phyloP scores from a whole-genome alignment of 2,329 filamentous ascomycete genomes.

The Cladosporium halotolerans region DNA sequence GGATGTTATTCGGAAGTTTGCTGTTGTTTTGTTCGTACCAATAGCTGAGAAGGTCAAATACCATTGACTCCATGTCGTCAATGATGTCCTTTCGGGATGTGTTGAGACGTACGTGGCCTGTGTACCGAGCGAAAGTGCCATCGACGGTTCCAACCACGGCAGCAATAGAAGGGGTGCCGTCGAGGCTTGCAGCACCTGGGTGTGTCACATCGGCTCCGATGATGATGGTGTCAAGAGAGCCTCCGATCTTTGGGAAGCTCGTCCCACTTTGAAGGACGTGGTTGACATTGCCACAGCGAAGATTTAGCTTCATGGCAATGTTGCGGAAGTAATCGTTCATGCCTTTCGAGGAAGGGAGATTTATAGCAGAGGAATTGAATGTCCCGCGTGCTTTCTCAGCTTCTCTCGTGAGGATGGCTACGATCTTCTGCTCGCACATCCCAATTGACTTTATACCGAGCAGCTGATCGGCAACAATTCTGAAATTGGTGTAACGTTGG shows the following conservation, averaged over 20 bases:
- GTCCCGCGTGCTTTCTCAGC: no score
- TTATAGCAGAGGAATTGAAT: no score
- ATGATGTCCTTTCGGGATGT: slow-evolving; percentile 19
- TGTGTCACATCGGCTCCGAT: slow-evolving; percentile 41
- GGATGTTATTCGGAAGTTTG: slow-evolving; percentile 16
- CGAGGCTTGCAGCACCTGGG: slow-evolving; percentile 22
- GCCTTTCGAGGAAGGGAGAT: background rate
- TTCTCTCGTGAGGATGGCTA: background rate
- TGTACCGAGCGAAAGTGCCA: slow-evolving; percentile 23
- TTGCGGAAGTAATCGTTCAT: slow-evolving; percentile 11
- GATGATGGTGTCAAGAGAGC: slow-evolving; percentile 22
- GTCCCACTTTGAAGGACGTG: background rate
- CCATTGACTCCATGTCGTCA: slow-evolving; percentile 17
- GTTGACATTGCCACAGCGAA: slow-evolving; percentile 13
- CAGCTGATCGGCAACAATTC: slow-evolving; percentile 9
- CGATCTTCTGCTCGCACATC: slow-evolving; percentile 8
- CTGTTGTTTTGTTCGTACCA: slow-evolving; percentile 12
- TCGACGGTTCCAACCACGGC: slow-evolving; percentile 15
- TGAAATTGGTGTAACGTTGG: slow-evolving; percentile 8
- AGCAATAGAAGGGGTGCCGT: slow-evolving; percentile 7
- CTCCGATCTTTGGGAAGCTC: background rate
- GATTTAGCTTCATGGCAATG: slow-evolving; percentile 16
- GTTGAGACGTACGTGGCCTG: slow-evolving; percentile 32
- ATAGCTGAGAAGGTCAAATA: slow-evolving; percentile 14
- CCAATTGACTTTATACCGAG: slow-evolving; percentile 11